Percentiles rank a stretch among this genome's conserved stretches.
These are phyloP conservation scores for Gynostemma pentaphyllum DNA, from an alignment of 306 rosid species.

Conservation along the genomic window DNA sequence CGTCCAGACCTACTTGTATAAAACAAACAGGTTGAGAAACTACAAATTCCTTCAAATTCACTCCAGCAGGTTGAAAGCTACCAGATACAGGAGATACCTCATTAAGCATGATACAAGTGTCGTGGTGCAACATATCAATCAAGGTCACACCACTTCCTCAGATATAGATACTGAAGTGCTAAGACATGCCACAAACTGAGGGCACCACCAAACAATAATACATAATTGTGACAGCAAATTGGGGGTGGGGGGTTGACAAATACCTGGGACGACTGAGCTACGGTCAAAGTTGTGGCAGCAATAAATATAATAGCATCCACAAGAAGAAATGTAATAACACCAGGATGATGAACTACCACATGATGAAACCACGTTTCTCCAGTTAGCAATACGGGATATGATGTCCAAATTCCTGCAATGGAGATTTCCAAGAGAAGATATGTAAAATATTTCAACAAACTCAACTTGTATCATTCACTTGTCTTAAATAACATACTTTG, in stretches of 20 bases:
- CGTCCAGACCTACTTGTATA: neutral
- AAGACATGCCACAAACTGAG: neutral
- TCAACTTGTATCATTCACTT: conserved; percentile 13
- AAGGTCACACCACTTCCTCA: neutral
- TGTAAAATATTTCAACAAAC: neutral
- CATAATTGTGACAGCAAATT: neutral
- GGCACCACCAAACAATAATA: neutral
- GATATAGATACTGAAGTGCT: neutral
- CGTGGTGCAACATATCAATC: neutral
- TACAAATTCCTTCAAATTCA: neutral
- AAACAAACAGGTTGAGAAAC: neutral
- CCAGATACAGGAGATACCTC: neutral
- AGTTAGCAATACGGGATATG: conserved; percentile 23
- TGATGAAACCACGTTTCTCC: conserved; percentile 65
- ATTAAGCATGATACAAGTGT: neutral
- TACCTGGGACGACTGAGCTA: conserved; percentile 71
- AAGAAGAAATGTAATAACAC: conserved; percentile 46
- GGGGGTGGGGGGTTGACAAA: conserved; percentile 17
- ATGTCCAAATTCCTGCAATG: conserved; percentile 57
- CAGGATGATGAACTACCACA: conserved; percentile 46
- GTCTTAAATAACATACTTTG: conserved; percentile 46
- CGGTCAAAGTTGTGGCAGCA: conserved; percentile 43
- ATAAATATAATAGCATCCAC: conserved; percentile 35
- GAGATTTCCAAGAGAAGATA: conserved; percentile 17
- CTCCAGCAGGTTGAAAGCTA: neutral